Evolutionary conservation across 2,329 filamentous ascomycete genomes (phyloP).

Genomic region (Didymella glomerata): DNA sequence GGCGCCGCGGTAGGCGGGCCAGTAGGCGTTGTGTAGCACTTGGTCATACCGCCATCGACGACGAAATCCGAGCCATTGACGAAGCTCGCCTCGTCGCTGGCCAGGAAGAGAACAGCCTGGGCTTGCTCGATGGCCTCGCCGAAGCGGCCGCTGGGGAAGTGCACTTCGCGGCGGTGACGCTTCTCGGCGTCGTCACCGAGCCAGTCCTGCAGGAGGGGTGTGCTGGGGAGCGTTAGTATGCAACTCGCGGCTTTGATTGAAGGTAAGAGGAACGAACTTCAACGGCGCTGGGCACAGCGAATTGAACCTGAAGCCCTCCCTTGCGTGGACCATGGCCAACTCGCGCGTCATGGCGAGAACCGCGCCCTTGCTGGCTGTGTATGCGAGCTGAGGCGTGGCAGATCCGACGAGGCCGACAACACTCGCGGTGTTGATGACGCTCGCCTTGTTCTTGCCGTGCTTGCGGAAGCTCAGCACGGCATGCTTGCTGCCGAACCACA

Average conservation of each 20-base stretch:
- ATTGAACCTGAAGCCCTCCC: slow-evolving; percentile 91
- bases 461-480: slow-evolving; percentile 82
- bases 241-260: too few species aligned
- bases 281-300: slow-evolving; percentile 87
- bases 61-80: slow-evolving; percentile 93
- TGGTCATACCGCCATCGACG: slow-evolving; percentile 95
- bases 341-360: slow-evolving; percentile 90
- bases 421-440: slow-evolving; percentile 91
- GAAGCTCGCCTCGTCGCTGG: slow-evolving; percentile 87
- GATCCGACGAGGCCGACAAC: slow-evolving; percentile 88
- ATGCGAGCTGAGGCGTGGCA: slow-evolving; percentile 88
- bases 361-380: slow-evolving; percentile 93
- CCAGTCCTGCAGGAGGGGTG: slow-evolving; percentile 91
- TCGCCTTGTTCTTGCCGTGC: slow-evolving; percentile 79
- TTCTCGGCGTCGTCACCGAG: slow-evolving; percentile 86
- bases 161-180: slow-evolving; percentile 81
- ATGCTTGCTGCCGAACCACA: slow-evolving; percentile 97
- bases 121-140: slow-evolving; percentile 95
- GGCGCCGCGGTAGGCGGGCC: slow-evolving; percentile 64
- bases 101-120: slow-evolving; percentile 85
- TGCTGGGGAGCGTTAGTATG: slow-evolving; percentile 58
- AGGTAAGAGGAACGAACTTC: slow-evolving; percentile 71
- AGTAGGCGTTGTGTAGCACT: slow-evolving; percentile 76
- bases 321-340: slow-evolving; percentile 88
- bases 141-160: slow-evolving; percentile 88